These are phyloP conservation scores for Cryptococcus neoformans DNA, from an alignment of 1,284 basidiomycete species.

Conservation along the genomic window DNA sequence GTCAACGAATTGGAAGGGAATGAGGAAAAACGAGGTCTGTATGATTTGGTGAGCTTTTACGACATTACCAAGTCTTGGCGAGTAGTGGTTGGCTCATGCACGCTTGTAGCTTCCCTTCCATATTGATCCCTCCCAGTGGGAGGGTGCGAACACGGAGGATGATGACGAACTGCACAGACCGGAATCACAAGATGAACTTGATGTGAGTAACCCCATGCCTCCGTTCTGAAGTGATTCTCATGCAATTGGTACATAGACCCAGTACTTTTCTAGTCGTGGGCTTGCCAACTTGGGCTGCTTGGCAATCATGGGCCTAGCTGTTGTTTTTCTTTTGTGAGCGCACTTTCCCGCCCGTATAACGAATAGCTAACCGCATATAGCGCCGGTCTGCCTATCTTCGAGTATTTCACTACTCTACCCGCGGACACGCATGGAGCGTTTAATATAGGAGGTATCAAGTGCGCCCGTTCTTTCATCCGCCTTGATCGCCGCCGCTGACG, in stretches of 20 bases:
- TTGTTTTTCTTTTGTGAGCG: conserved; percentile 28
- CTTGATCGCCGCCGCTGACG: neutral
- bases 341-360: neutral
- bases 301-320: conserved; percentile 17
- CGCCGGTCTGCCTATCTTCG: conserved; percentile 53
- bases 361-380: neutral
- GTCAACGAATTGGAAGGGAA: no score
- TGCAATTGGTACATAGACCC: neutral
- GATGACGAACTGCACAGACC: conserved; percentile 49
- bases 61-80: neutral
- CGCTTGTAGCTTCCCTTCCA: conserved; percentile 26
- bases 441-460: conserved; percentile 74
- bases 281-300: conserved; percentile 41
- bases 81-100: neutral
- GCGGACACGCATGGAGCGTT: conserved; percentile 45
- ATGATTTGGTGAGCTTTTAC: neutral
- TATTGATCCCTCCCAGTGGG: conserved; percentile 32
- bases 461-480: neutral
- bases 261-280: conserved; percentile 15
- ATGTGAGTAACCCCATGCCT: conserved; percentile 8
- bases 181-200: conserved; percentile 15
- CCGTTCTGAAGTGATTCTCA: neutral
- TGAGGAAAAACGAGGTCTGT: neutral
- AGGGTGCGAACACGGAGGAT: conserved; percentile 36
- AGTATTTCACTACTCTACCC: conserved; percentile 50